Percentiles rank a stretch among this genome's conserved stretches.
Evolutionary conservation across 2,329 filamentous ascomycete genomes (phyloP).

Genomic region (Leptographium wingfieldii): DNA sequence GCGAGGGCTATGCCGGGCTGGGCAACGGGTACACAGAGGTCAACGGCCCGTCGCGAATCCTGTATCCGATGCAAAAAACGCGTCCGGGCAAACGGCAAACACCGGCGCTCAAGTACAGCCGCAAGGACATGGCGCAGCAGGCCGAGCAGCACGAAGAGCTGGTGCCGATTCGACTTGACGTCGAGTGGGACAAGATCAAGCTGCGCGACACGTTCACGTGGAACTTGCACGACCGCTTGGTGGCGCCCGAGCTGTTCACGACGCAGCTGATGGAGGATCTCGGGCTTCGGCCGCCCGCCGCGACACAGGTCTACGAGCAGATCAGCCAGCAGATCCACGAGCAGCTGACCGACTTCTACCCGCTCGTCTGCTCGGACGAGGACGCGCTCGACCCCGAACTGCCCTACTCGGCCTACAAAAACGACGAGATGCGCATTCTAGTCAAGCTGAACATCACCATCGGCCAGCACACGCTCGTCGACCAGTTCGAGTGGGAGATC

Average conservation of each 20-base stretch:
- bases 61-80: constrained; percentile 69
- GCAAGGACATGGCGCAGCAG: constrained; percentile 72
- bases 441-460: constrained; percentile 98
- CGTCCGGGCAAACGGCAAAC: constrained; percentile 67
- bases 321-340: constrained; percentile 63
- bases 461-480: constrained; percentile 81
- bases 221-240: constrained; percentile 87
- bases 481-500: constrained; percentile 99
- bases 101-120: constrained; percentile 56
- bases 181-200: constrained; percentile 92
- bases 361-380: constrained; percentile 80
- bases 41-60: constrained; percentile 51
- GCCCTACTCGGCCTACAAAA: constrained; percentile 90
- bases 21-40: constrained; percentile 76
- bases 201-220: constrained; percentile 96
- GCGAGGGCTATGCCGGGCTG: constrained; percentile 73
- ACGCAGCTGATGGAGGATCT: constrained; percentile 87
- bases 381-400: constrained; percentile 80
- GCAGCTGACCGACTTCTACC: constrained; percentile 86
- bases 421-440: constrained; percentile 95
- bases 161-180: constrained; percentile 80
- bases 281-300: constrained; percentile 59
- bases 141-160: constrained; percentile 85
- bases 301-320: constrained; percentile 49
- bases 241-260: constrained; percentile 70